These are phyloP conservation scores for Ceratobasidium sp. DNA, from an alignment of 1,284 basidiomycete genomes.

Conservation along the genomic window DNA sequence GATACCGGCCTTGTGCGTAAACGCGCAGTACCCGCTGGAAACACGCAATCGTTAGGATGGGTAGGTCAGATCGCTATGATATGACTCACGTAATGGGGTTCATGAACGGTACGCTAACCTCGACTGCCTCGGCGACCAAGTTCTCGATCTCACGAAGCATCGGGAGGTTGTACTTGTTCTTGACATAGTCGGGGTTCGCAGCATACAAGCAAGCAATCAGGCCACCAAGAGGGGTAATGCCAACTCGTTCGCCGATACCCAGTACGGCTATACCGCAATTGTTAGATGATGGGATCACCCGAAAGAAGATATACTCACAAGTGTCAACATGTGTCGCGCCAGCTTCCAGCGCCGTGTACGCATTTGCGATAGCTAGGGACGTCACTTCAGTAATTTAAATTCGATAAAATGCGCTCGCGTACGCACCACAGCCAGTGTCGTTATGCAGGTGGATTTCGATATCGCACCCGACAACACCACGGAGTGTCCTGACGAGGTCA, in stretches of 20 bases:
- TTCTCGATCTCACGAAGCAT: conserved; percentile 99
- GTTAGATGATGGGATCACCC: conserved; percentile 4
- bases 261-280: conserved; percentile 70
- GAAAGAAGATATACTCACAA: conserved; percentile 59
- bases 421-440: conserved; percentile 90
- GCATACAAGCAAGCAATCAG: conserved; percentile 97
- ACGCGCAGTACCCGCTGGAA: conserved; percentile 95
- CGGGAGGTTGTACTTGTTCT: conserved; percentile 97
- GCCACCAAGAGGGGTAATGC: conserved; percentile 97
- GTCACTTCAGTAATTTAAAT: conserved; percentile 36
- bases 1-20: conserved; percentile 99
- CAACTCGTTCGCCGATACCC: conserved; percentile 98
- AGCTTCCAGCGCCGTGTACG: conserved; percentile 97
- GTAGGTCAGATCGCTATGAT: background rate
- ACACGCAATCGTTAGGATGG: background rate
- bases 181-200: conserved; percentile 98
- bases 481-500: conserved; percentile 94
- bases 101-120: conserved; percentile 98
- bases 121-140: conserved; percentile 97
- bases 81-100: conserved; percentile 83
- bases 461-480: conserved; percentile 95
- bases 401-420: conserved; percentile 50
- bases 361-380: conserved; percentile 90
- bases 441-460: conserved; percentile 99
- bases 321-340: conserved; percentile 99